Percentiles rank a stretch among this genome's conserved stretches.
phyloP scores from a whole-genome alignment of 2,329 filamentous ascomycete genomes.

The Elsinoe arachidis region DNA sequence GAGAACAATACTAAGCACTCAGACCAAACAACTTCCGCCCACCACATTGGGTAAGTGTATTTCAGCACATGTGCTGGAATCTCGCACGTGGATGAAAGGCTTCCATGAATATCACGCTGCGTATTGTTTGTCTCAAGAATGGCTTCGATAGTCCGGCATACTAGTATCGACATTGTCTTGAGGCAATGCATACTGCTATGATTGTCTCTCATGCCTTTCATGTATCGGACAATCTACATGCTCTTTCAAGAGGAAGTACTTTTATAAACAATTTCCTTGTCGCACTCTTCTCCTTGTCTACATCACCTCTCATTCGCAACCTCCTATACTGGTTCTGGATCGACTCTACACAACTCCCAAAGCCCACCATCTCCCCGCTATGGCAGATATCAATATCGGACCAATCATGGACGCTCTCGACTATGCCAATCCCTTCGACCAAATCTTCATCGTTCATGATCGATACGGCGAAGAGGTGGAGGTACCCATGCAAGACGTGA shows the following conservation, averaged over 20 bases:
- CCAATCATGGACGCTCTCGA: slow-evolving; percentile 4
- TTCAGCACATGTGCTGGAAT: too few relatives aligned
- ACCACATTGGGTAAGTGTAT: neutral
- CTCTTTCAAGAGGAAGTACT: neutral
- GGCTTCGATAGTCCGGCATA: neutral
- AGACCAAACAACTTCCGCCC: neutral
- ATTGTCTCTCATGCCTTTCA: neutral
- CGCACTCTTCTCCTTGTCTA: neutral
- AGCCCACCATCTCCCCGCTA: neutral
- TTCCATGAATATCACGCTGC: neutral
- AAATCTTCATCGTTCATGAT: slow-evolving; percentile 41
- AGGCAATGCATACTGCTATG: neutral
- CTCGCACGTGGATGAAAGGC: too few relatives aligned
- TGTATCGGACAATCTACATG: neutral
- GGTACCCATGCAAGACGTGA: slow-evolving; percentile 36
- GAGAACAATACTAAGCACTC: slow-evolving; percentile 18
- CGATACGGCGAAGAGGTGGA: slow-evolving; percentile 37
- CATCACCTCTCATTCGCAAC: neutral
- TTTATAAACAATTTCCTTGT: neutral
- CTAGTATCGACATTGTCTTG: neutral
- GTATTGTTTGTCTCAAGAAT: neutral
- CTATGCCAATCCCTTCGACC: slow-evolving; percentile 4
- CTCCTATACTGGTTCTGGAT: neutral
- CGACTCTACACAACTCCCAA: neutral
- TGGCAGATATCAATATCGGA: neutral